These are phyloP conservation scores for Agarophyton chilense DNA, from an alignment of 23 red algal genomes.

Conservation along the genomic window DNA sequence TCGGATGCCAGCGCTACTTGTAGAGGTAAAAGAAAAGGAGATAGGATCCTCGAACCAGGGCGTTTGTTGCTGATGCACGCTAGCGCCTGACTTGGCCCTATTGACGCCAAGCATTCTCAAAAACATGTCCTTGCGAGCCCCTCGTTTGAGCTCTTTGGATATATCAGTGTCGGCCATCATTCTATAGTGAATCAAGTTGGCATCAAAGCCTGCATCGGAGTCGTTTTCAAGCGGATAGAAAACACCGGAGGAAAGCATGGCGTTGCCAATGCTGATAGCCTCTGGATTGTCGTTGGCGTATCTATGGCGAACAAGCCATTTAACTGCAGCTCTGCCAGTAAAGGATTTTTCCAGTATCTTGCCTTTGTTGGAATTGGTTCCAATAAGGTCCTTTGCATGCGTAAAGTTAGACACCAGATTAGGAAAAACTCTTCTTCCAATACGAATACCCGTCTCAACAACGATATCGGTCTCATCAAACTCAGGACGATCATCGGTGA, in stretches of 20 bases:
- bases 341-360: conserved; percentile 52
- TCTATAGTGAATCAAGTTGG: conserved; percentile 31
- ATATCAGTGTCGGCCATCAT: conserved; percentile 64
- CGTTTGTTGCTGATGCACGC: conserved; percentile 38
- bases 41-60: conserved; percentile 58
- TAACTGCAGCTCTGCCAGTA: conserved; percentile 15
- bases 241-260: conserved; percentile 51
- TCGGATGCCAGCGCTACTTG: conserved; percentile 22
- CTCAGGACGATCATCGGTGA: conserved; percentile 30
- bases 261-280: conserved; percentile 57
- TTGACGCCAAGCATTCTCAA: conserved; percentile 50
- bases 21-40: conserved; percentile 48
- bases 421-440: conserved; percentile 48
- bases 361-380: conserved; percentile 18
- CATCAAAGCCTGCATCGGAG: conserved; percentile 15
- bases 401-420: conserved; percentile 49
- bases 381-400: conserved; percentile 46
- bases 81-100: conserved; percentile 21
- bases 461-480: conserved; percentile 54
- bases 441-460: conserved; percentile 62
- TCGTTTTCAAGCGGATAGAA: conserved; percentile 52
- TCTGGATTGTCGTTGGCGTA: conserved; percentile 36
- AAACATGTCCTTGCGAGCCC: conserved; percentile 48
- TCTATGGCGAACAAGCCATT: conserved; percentile 43
- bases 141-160: conserved; percentile 47